These are phyloP conservation scores for Penicillium occitanis DNA, from an alignment of 2,329 filamentous ascomycete species.

Conservation along the genomic window DNA sequence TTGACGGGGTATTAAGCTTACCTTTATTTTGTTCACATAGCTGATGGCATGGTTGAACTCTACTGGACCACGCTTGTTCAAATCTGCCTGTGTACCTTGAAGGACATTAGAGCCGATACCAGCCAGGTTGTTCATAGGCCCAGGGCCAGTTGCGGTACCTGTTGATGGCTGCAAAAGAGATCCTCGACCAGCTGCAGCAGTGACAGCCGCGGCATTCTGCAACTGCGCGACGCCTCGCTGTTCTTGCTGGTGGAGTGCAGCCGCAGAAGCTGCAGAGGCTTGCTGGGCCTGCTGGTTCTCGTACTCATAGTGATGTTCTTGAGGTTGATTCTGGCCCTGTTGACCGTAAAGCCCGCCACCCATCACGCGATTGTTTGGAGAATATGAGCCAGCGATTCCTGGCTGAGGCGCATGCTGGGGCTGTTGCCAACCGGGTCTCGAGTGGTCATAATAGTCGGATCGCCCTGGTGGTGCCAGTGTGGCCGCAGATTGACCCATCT, in stretches of 20 bases:
- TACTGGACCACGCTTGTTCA: constrained; percentile 88
- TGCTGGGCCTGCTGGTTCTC: constrained; percentile 47
- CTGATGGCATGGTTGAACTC: constrained; percentile 99
- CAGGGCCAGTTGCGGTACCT: constrained; percentile 46
- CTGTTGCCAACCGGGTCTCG: constrained; percentile 43
- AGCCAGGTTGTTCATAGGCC: constrained; percentile 61
- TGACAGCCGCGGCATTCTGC: constrained; percentile 61
- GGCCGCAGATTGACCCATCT: constrained; percentile 32
- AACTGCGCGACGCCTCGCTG: constrained; percentile 66
- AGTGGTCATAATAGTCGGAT: constrained; percentile 43
- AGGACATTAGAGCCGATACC: constrained; percentile 60
- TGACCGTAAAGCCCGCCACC: constrained; percentile 37
- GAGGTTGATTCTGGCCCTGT: constrained; percentile 41
- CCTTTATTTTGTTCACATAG: constrained; percentile 99
- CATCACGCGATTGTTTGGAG: constrained; percentile 42
- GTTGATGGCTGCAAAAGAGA: constrained; percentile 51
- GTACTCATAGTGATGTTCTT: constrained; percentile 46
- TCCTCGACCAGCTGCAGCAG: constrained; percentile 40
- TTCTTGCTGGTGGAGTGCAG: constrained; percentile 60
- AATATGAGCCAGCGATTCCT: constrained; percentile 39
- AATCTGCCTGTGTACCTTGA: constrained; percentile 52
- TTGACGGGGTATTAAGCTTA: constrained; percentile 43
- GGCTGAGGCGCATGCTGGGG: constrained; percentile 34
- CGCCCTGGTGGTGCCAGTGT: constrained; percentile 35
- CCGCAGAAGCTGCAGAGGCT: constrained; percentile 44